Evolutionary conservation across 495 filamentous ascomycete genomes (phyloP).

Genomic region (Penicillium pulvis): DNA sequence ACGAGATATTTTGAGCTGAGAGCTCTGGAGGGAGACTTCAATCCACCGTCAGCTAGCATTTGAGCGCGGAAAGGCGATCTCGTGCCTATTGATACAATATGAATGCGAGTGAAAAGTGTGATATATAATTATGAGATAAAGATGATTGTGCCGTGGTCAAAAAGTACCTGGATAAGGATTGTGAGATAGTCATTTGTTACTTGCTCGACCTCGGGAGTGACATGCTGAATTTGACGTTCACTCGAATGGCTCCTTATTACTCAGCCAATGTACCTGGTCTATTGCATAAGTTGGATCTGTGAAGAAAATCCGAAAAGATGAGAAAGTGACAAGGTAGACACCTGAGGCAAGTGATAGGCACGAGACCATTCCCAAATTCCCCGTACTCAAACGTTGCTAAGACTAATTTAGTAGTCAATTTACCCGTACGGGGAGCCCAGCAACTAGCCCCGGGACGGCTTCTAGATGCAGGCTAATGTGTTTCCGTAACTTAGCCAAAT

Average conservation of each 20-base stretch:
- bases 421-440: neutral
- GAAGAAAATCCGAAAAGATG: too few species aligned
- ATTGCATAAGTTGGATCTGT: too few species aligned
- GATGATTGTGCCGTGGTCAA: too few species aligned
- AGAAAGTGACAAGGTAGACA: neutral
- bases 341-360: neutral
- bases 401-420: neutral
- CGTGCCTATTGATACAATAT: too few species aligned
- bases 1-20: slow-evolving; percentile 1
- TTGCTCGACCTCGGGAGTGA: too few species aligned
- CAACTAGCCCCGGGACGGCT: neutral
- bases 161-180: too few species aligned
- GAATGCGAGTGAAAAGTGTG: too few species aligned
- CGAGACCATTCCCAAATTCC: neutral
- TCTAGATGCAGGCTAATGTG: slow-evolving; percentile 1
- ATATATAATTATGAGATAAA: neutral
- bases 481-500: neutral
- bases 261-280: too few species aligned
- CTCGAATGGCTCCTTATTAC: too few species aligned
- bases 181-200: too few species aligned
- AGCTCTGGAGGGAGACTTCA: neutral
- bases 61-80: neutral
- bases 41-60: neutral
- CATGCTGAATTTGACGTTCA: too few species aligned
- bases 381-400: neutral